phyloP scores from a whole-genome alignment of 1,284 basidiomycete genomes.

The Trametes pubescens region DNA sequence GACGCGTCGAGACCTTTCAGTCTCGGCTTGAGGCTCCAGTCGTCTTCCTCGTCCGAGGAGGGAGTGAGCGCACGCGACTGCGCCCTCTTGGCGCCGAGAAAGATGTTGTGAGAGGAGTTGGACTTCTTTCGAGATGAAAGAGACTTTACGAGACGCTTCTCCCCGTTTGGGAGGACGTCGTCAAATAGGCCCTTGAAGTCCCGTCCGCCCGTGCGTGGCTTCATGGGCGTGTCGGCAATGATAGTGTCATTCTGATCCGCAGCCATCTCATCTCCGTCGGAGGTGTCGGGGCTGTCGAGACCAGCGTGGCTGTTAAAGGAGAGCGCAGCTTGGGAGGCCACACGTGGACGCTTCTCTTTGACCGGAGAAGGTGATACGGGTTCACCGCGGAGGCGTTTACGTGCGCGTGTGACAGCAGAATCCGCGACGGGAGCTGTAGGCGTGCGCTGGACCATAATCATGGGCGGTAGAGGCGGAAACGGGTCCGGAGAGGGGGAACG shows the following conservation, averaged over 20 bases:
- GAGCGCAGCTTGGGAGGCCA: slow-evolving; percentile 43
- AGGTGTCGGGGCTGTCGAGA: slow-evolving; percentile 45
- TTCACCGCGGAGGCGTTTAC: slow-evolving; percentile 82
- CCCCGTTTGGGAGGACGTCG: slow-evolving; percentile 46
- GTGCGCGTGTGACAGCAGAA: slow-evolving; percentile 66
- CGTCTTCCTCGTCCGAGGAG: slow-evolving; percentile 40
- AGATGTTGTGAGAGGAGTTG: slow-evolving; percentile 27
- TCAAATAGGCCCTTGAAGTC: slow-evolving; percentile 75
- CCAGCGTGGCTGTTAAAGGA: slow-evolving; percentile 39
- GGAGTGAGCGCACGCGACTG: slow-evolving; percentile 41
- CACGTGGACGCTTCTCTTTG: slow-evolving; percentile 73
- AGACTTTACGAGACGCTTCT: slow-evolving; percentile 25
- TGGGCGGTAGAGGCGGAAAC: slow-evolving; percentile 45
- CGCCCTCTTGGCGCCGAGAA: slow-evolving; percentile 33
- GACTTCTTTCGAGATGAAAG: slow-evolving; percentile 35
- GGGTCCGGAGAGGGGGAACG: slow-evolving; percentile 50
- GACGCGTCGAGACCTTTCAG: slow-evolving; percentile 31
- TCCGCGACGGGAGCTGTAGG: slow-evolving; percentile 30
- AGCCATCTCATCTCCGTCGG: slow-evolving; percentile 47
- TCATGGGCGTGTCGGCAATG: slow-evolving; percentile 75
- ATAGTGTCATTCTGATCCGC: slow-evolving; percentile 54
- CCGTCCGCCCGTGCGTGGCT: slow-evolving; percentile 60
- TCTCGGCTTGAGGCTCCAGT: slow-evolving; percentile 36
- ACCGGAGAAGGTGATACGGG: slow-evolving; percentile 81
- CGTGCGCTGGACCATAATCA: slow-evolving; percentile 24